Evolutionary conservation across 176 grass and related monocot genomes (phyloP).

Genomic region (Triticum monococcum): DNA sequence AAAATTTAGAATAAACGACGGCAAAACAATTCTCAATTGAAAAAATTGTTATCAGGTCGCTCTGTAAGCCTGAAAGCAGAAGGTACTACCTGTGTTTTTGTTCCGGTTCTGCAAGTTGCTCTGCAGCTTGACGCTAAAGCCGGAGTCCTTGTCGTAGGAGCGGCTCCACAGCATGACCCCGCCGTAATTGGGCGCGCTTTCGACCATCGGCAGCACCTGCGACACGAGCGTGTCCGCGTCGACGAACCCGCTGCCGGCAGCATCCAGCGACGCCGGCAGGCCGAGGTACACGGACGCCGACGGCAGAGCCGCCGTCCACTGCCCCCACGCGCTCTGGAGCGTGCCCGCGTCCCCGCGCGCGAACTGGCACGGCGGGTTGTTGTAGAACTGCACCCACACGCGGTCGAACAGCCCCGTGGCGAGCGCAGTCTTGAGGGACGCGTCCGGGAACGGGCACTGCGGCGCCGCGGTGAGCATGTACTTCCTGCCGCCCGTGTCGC

Average conservation of each 20-base stretch:
- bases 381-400: constrained; percentile 88
- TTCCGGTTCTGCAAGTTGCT: constrained; percentile 19
- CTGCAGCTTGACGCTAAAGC: constrained; percentile 46
- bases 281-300: constrained; percentile 45
- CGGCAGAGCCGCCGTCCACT: constrained; percentile 41
- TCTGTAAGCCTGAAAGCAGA: background rate
- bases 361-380: constrained; percentile 62
- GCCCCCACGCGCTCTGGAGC: constrained; percentile 37
- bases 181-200: constrained; percentile 43
- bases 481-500: background rate
- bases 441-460: constrained; percentile 57
- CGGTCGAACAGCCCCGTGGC: constrained; percentile 47
- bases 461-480: constrained; percentile 51
- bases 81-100: constrained; percentile 11
- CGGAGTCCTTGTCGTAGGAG: constrained; percentile 39
- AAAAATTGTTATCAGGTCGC: background rate
- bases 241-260: constrained; percentile 50
- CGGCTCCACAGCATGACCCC: constrained; percentile 74
- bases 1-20: background rate
- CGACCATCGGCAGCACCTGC: constrained; percentile 46
- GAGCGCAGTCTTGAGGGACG: constrained; percentile 20
- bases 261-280: constrained; percentile 48
- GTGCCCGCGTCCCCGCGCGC: background rate
- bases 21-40: background rate
- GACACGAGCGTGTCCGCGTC: constrained; percentile 32